These are phyloP conservation scores for Neurospora sp. DNA, from an alignment of 495 filamentous ascomycete genomes.

Conservation along the genomic window DNA sequence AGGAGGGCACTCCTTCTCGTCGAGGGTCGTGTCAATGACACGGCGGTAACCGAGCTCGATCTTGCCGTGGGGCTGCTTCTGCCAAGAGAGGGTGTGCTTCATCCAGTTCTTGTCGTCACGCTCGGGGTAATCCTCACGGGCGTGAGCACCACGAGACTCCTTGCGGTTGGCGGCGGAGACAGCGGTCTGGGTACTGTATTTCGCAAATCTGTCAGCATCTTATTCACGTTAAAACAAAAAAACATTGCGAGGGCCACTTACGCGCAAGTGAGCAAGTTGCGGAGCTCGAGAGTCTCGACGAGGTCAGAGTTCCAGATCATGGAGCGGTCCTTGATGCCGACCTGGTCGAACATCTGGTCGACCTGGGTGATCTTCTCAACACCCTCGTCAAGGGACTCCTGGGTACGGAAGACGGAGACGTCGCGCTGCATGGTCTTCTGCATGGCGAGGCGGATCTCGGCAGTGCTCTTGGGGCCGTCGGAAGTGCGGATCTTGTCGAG, in stretches of 20 bases:
- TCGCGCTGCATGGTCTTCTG: constrained; percentile 98
- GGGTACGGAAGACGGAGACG: constrained; percentile 93
- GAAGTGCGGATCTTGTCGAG: constrained; percentile 79
- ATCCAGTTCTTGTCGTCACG: constrained; percentile 93
- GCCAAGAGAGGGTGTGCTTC: constrained; percentile 94
- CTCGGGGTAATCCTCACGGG: constrained; percentile 88
- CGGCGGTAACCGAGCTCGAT: constrained; percentile 68
- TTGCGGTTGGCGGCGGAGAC: constrained; percentile 74
- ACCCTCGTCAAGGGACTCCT: constrained; percentile 79
- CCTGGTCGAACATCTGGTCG: constrained; percentile 66
- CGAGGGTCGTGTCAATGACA: constrained; percentile 68
- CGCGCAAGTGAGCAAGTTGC: constrained; percentile 92
- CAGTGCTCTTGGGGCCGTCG: constrained; percentile 72
- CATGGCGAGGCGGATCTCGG: constrained; percentile 84
- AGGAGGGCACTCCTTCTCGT: constrained; percentile 80
- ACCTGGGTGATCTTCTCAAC: constrained; percentile 69
- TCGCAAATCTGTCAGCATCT: not conserved
- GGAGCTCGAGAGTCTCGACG: constrained; percentile 86
- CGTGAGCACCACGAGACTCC: constrained; percentile 91
- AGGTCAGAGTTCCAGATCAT: constrained; percentile 99
- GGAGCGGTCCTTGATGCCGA: constrained; percentile 92
- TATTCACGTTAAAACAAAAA: no score
- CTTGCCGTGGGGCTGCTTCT: constrained; percentile 75
- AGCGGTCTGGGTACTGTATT: constrained; percentile 66
- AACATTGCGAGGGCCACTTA: constrained; percentile 35